These are phyloP conservation scores for Trichomonascaceae sp. DNA, from an alignment of 1,139 yeast species.

Conservation along the genomic window DNA sequence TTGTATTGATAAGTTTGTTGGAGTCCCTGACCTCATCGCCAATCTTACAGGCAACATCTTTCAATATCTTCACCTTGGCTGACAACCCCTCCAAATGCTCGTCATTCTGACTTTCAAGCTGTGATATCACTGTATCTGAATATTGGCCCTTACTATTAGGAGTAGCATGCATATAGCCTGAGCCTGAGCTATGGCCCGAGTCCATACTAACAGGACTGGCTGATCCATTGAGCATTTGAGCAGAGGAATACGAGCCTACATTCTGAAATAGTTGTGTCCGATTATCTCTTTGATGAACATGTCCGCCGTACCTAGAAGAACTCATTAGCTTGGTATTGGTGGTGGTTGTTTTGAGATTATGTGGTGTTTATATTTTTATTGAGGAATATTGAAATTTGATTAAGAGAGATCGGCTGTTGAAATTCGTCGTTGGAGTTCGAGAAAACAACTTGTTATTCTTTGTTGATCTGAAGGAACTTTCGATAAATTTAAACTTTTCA, in stretches of 20 bases:
- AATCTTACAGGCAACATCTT: slow-evolving; percentile 65
- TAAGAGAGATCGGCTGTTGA: background rate
- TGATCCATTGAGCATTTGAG: slow-evolving; percentile 17
- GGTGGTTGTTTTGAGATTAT: background rate
- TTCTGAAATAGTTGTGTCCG: slow-evolving; percentile 35
- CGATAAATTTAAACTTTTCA: background rate
- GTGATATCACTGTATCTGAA: slow-evolving; percentile 53
- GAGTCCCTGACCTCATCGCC: slow-evolving; percentile 81
- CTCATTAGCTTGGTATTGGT: slow-evolving; percentile 11
- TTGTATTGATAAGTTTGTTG: slow-evolving; percentile 52
- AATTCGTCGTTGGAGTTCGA: background rate
- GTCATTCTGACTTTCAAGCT: slow-evolving; percentile 76
- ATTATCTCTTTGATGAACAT: slow-evolving; percentile 30
- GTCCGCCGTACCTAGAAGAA: slow-evolving; percentile 24
- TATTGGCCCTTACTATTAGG: slow-evolving; percentile 41
- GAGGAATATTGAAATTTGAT: background rate
- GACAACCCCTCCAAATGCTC: slow-evolving; percentile 68
- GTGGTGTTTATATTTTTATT: background rate
- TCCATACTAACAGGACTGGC: slow-evolving; percentile 11
- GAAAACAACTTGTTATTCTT: background rate
- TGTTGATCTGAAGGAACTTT: too few species aligned
- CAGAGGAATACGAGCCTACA: slow-evolving; percentile 27
- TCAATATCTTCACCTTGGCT: slow-evolving; percentile 63
- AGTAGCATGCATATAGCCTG: slow-evolving; percentile 38
- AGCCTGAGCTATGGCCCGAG: slow-evolving; percentile 9